Percentiles rank a stretch among this genome's conserved stretches.
These are phyloP conservation scores for Pseudocercospora fuligena DNA, from an alignment of 2,329 filamentous ascomycete genomes.

Conservation along the genomic window DNA sequence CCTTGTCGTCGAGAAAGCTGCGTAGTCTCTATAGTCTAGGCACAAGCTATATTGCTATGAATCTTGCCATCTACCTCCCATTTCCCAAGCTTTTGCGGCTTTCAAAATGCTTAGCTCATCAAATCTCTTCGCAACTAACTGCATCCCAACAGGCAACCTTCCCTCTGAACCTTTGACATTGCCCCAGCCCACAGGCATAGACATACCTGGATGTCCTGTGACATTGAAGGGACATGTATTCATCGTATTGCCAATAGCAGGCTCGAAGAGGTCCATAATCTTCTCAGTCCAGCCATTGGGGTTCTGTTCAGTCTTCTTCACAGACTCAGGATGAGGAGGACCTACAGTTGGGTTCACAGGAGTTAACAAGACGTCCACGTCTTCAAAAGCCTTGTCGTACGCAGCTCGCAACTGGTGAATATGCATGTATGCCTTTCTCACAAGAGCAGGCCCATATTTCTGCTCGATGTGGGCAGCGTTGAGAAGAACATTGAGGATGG, in stretches of 20 bases:
- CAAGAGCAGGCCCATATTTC: slow-evolving; percentile 39
- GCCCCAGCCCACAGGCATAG: slow-evolving; percentile 50
- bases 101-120: slow-evolving; percentile 42
- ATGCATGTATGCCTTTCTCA: slow-evolving; percentile 54
- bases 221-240: slow-evolving; percentile 56
- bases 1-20: too few species aligned
- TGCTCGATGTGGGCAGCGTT: slow-evolving; percentile 42
- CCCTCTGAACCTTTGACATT: slow-evolving; percentile 32
- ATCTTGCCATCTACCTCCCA: slow-evolving; percentile 36
- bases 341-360: slow-evolving; percentile 55
- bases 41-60: slow-evolving; percentile 3
- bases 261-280: slow-evolving; percentile 47
- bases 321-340: slow-evolving; percentile 45
- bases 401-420: slow-evolving; percentile 53
- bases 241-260: slow-evolving; percentile 51
- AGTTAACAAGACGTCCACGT: slow-evolving; percentile 56
- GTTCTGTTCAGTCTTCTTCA: slow-evolving; percentile 28
- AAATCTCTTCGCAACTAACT: slow-evolving; percentile 43
- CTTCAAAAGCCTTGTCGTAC: slow-evolving; percentile 52
- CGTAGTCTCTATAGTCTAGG: neutral
- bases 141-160: slow-evolving; percentile 44
- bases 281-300: slow-evolving; percentile 39
- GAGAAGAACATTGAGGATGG: slow-evolving; percentile 52
- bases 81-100: slow-evolving; percentile 44
- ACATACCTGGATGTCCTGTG: slow-evolving; percentile 57